Evolutionary conservation across 768 basidiomycete species (phyloP).

Genomic region (Calocera cornea): DNA sequence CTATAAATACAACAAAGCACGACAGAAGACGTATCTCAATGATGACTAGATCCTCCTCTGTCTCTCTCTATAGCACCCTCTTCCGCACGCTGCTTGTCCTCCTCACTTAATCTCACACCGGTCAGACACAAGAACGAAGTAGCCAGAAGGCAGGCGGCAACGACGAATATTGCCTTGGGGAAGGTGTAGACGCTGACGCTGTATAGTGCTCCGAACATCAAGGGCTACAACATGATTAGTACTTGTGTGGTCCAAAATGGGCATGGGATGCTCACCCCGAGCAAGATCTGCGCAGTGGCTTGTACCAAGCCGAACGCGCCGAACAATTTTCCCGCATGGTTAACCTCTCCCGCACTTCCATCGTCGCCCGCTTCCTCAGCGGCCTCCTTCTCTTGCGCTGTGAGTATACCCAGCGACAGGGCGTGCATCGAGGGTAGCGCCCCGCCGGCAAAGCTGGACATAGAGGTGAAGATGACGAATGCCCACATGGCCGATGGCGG

Average conservation of each 20-base stretch:
- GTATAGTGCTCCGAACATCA: constrained; percentile 55
- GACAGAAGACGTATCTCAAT: too few species aligned
- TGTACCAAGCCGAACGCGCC: constrained; percentile 58
- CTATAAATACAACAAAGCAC: too few species aligned
- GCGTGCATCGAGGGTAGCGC: constrained; percentile 56
- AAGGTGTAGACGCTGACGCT: constrained; percentile 46
- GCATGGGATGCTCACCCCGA: constrained; percentile 20
- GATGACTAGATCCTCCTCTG: background rate
- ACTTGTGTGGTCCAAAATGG: background rate
- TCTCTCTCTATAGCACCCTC: background rate
- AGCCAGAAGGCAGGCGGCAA: constrained; percentile 43
- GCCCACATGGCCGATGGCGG: constrained; percentile 17
- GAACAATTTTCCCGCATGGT: constrained; percentile 42
- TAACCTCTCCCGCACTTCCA: constrained; percentile 28
- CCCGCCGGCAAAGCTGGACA: constrained; percentile 55
- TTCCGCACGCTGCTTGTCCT: background rate
- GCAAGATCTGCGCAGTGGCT: constrained; percentile 49
- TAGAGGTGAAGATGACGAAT: constrained; percentile 46
- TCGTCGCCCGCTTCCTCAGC: constrained; percentile 25
- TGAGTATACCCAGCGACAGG: constrained; percentile 56
- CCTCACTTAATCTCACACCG: constrained; percentile 23
- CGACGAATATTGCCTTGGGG: constrained; percentile 54
- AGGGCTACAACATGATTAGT: constrained; percentile 34
- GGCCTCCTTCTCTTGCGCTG: constrained; percentile 27
- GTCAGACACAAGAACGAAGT: constrained; percentile 36